Percentiles rank a stretch among this genome's conserved stretches.
phyloP scores from a whole-genome alignment of 441 rosid species.

The Capsella rubella region DNA sequence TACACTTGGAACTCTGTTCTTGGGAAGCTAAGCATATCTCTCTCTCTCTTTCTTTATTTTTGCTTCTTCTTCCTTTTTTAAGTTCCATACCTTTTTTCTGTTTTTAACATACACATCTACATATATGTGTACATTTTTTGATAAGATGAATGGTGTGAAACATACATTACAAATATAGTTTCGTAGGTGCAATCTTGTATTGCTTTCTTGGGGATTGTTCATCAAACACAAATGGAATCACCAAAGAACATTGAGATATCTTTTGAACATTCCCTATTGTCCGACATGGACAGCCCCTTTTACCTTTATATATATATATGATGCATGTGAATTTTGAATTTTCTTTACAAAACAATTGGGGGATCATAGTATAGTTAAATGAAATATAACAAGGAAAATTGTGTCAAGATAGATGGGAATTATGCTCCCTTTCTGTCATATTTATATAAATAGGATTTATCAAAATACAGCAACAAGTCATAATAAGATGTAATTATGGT shows the following conservation, averaged over 20 bases:
- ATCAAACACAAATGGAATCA: slow-evolving; percentile 38
- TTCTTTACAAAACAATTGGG: background rate
- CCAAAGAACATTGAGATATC: slow-evolving; percentile 38
- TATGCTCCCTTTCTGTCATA: background rate
- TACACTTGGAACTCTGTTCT: slow-evolving; percentile 62
- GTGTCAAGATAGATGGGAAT: background rate
- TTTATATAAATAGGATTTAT: background rate
- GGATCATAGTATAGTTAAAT: background rate
- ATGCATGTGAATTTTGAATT: background rate
- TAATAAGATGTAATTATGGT: background rate
- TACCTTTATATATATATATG: background rate
- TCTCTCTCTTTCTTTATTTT: slow-evolving; percentile 37
- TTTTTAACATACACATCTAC: background rate
- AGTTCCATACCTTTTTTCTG: background rate
- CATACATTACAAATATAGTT: background rate
- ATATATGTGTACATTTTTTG: slow-evolving; percentile 12
- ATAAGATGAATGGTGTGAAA: slow-evolving; percentile 34
- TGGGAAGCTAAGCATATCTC: slow-evolving; percentile 76
- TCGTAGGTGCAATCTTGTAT: slow-evolving; percentile 17
- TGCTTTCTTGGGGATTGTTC: slow-evolving; percentile 34
- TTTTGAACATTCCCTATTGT: slow-evolving; percentile 43
- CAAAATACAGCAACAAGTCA: background rate
- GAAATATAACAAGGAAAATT: background rate
- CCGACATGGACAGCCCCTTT: slow-evolving; percentile 31
- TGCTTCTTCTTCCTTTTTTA: background rate